Conservation (phyloP, 106 monocot genomes). For the Acorus gramineus region DNA sequence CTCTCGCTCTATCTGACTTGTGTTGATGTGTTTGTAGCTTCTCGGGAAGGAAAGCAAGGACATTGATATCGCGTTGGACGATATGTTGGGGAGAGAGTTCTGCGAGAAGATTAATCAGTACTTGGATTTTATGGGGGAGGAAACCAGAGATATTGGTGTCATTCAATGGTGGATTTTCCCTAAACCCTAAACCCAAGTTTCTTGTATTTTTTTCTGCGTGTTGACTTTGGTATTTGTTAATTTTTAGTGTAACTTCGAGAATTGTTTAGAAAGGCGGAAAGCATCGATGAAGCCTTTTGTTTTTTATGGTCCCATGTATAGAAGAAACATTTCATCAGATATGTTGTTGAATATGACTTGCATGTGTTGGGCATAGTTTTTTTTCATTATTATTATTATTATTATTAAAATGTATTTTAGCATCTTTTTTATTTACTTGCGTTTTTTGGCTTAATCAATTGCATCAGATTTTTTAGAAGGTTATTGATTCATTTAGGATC, state of each 20-base stretch:
- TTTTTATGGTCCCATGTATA: too few relatives aligned
- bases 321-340: too few relatives aligned
- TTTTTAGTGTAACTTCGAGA: not conserved
- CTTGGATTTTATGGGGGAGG: conserved; percentile 40
- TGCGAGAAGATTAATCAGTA: conserved; percentile 83
- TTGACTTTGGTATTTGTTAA: not conserved
- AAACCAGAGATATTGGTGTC: conserved; percentile 58
- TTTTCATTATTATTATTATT: too few relatives aligned
- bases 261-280: too few relatives aligned
- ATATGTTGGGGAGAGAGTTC: conserved; percentile 81
- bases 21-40: conserved; percentile 27
- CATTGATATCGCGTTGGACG: conserved; percentile 91
- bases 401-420: too few relatives aligned
- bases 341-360: too few relatives aligned
- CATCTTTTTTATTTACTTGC: too few relatives aligned
- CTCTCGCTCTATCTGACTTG: not conserved
- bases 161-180: conserved; percentile 56
- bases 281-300: too few relatives aligned
- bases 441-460: too few relatives aligned
- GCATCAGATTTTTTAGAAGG: too few relatives aligned
- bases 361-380: too few relatives aligned
- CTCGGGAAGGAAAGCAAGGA: conserved; percentile 79
- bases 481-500: too few relatives aligned
- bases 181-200: not conserved
- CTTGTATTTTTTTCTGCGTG: not conserved